Evolutionary conservation across 768 basidiomycete species (phyloP).

Genomic region (Cystobasidium tubakii): DNA sequence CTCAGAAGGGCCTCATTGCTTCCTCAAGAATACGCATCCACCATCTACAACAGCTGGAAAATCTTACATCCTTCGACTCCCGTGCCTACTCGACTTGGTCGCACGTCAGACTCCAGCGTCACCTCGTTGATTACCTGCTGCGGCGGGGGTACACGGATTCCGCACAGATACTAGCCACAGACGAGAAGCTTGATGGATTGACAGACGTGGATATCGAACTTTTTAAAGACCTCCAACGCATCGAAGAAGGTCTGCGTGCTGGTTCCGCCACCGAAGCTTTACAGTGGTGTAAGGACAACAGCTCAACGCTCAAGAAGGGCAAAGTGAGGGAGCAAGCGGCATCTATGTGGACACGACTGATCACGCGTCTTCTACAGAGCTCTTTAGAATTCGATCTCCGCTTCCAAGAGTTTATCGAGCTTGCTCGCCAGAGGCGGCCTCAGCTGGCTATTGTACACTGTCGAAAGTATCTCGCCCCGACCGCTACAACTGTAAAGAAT

Average conservation of each 20-base stretch:
- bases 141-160: constrained; percentile 70
- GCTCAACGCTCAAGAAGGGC: constrained; percentile 80
- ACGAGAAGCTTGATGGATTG: constrained; percentile 66
- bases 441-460: constrained; percentile 77
- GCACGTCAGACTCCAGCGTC: constrained; percentile 71
- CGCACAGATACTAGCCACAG: constrained; percentile 67
- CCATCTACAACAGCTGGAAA: constrained; percentile 56
- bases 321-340: constrained; percentile 59
- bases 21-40: constrained; percentile 35
- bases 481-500: constrained; percentile 46
- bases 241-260: constrained; percentile 68
- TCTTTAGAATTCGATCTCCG: constrained; percentile 93
- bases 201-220: constrained; percentile 65
- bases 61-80: constrained; percentile 54
- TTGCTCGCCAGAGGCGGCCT: constrained; percentile 63
- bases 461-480: constrained; percentile 69
- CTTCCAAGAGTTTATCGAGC: constrained; percentile 92
- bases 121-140: constrained; percentile 88
- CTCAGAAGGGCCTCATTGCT: background rate
- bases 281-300: constrained; percentile 94
- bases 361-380: constrained; percentile 56
- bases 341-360: background rate
- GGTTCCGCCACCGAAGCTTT: constrained; percentile 84
- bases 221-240: constrained; percentile 78
- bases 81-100: constrained; percentile 70